Conservation (phyloP, 352 stramenopile species). For the Peronospora belbahrii region DNA sequence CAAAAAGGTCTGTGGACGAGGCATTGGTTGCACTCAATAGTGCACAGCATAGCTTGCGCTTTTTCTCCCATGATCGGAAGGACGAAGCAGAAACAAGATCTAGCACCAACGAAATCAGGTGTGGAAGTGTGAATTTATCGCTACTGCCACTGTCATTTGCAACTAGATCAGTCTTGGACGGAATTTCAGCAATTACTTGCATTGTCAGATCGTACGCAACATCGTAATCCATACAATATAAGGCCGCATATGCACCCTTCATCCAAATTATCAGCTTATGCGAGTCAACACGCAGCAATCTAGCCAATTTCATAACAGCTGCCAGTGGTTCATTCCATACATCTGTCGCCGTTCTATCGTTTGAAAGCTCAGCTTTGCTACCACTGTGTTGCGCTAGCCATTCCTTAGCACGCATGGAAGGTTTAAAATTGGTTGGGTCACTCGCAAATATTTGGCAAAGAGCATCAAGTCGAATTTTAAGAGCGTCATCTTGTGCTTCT, state of each 20-base stretch:
- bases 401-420: conserved; percentile 30
- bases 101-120: conserved; percentile 54
- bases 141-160: background rate
- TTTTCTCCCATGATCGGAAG: conserved; percentile 56
- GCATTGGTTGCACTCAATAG: conserved; percentile 27
- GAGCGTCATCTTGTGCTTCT: conserved; percentile 2
- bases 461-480: conserved; percentile 28
- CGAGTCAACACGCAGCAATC: conserved; percentile 37
- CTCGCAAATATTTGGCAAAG: conserved; percentile 47
- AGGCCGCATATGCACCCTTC: conserved; percentile 55
- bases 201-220: conserved; percentile 42
- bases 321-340: conserved; percentile 25
- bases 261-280: conserved; percentile 42
- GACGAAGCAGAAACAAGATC: conserved; percentile 57
- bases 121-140: conserved; percentile 27
- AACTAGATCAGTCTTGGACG: conserved; percentile 2
- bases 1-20: conserved; percentile 31
- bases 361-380: background rate
- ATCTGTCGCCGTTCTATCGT: conserved; percentile 1
- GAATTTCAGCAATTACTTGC: conserved; percentile 27
- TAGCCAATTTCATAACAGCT: conserved; percentile 43
- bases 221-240: conserved; percentile 65
- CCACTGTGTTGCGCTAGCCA: conserved; percentile 34
- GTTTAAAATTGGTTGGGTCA: conserved; percentile 61
- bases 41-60: conserved; percentile 33